Evolutionary conservation across 2,329 filamentous ascomycete genomes (phyloP).

Genomic region (Cyanodermella asteris): DNA sequence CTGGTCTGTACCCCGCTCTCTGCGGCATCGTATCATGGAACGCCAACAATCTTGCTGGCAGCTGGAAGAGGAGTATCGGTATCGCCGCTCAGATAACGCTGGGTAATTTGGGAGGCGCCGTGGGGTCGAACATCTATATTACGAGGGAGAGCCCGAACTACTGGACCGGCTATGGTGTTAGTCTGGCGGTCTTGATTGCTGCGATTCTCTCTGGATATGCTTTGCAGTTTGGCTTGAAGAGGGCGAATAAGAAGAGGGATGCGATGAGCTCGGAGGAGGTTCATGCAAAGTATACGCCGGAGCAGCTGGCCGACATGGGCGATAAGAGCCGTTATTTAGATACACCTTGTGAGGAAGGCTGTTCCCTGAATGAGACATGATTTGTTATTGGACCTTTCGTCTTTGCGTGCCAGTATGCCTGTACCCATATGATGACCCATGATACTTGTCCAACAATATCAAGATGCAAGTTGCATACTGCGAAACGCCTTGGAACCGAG

Average conservation of each 20-base stretch:
- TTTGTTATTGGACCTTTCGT: too few relatives aligned
- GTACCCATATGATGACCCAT: too few relatives aligned
- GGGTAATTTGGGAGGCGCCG: conserved; percentile 34
- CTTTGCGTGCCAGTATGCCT: too few relatives aligned
- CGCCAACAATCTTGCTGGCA: conserved; percentile 34
- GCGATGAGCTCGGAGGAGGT: too few relatives aligned
- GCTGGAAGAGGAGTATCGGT: conserved; percentile 33
- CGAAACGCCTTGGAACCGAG: too few relatives aligned
- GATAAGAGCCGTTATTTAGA: too few relatives aligned
- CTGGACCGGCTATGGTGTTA: conserved; percentile 25
- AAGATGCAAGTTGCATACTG: too few relatives aligned
- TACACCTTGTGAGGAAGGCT: too few relatives aligned
- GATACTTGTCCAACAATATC: too few relatives aligned
- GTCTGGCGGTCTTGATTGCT: conserved; percentile 5
- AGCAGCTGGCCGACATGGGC: too few relatives aligned
- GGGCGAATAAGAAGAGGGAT: conserved; percentile 16
- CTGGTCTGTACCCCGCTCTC: conserved; percentile 25
- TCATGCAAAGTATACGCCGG: too few relatives aligned
- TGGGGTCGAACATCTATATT: conserved; percentile 53
- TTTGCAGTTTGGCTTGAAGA: conserved; percentile 16
- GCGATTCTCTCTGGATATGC: conserved; percentile 12
- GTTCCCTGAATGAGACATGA: too few relatives aligned
- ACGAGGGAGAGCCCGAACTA: conserved; percentile 26
- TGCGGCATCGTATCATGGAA: conserved; percentile 33
- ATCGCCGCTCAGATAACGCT: conserved; percentile 44